Percentiles rank a stretch among this genome's conserved stretches.
phyloP scores from a whole-genome alignment of 169 alveolate genomes.

The Plasmodium ovale region DNA sequence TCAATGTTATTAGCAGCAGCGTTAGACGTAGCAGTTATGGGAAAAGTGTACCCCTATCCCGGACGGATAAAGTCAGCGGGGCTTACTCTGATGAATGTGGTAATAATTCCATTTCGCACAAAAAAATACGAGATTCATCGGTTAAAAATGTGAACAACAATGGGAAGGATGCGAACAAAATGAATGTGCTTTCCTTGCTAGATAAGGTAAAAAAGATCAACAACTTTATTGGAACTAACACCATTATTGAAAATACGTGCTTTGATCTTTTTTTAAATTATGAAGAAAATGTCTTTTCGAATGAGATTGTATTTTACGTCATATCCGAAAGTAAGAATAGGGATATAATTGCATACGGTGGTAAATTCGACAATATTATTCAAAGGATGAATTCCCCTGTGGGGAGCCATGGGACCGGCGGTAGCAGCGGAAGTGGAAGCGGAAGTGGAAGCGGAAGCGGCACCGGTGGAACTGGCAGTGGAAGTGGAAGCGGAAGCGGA shows the following conservation, averaged over 20 bases:
- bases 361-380: slow-evolving; percentile 38
- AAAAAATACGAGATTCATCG: background rate
- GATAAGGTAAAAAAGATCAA: slow-evolving; percentile 66
- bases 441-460: background rate
- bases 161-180: slow-evolving; percentile 10
- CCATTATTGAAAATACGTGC: slow-evolving; percentile 40
- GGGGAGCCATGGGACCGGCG: background rate
- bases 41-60: too few species aligned
- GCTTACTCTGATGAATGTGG: background rate
- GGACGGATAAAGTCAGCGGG: too few species aligned
- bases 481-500: background rate
- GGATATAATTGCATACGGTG: slow-evolving; percentile 73
- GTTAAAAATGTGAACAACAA: background rate
- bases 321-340: slow-evolving; percentile 59
- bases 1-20: background rate
- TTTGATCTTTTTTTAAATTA: slow-evolving; percentile 71
- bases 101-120: background rate
- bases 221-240: slow-evolving; percentile 59
- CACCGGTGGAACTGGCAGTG: background rate
- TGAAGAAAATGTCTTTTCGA: slow-evolving; percentile 57
- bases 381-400: slow-evolving; percentile 21
- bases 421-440: background rate
- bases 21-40: too few species aligned
- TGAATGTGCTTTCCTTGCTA: slow-evolving; percentile 12
- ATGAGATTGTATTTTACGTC: slow-evolving; percentile 69